phyloP scores from a whole-genome alignment of 257 asterid species.

The Fraxinus americana region DNA sequence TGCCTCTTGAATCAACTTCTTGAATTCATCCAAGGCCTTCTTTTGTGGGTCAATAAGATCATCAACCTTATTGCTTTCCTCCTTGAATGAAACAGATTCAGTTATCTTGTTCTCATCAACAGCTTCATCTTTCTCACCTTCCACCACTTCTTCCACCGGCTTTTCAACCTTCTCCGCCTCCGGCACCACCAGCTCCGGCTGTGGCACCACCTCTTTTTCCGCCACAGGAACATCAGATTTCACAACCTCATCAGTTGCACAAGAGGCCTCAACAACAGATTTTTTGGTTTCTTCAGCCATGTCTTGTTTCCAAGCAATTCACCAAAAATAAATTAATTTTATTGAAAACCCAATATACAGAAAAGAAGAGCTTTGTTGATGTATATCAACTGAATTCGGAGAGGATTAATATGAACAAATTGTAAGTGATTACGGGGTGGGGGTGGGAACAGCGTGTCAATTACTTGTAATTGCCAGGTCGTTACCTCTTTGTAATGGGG shows the following conservation, averaged over 20 bases:
- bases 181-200: slow-evolving; percentile 20
- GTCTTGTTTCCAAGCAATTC: not conserved
- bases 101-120: slow-evolving; percentile 39
- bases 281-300: slow-evolving; percentile 52
- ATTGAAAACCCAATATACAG: not conserved
- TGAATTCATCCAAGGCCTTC: slow-evolving; percentile 90
- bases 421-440: not conserved
- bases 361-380: not conserved
- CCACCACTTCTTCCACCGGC: no score
- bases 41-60: slow-evolving; percentile 88
- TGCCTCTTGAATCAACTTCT: slow-evolving; percentile 66
- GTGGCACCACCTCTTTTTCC: slow-evolving; percentile 23
- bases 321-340: not conserved
- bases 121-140: slow-evolving; percentile 33
- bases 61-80: slow-evolving; percentile 85
- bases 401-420: not conserved
- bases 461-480: slow-evolving; percentile 1
- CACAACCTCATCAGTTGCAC: slow-evolving; percentile 27
- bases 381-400: not conserved
- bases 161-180: slow-evolving; percentile 22
- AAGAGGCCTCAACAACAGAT: slow-evolving; percentile 27
- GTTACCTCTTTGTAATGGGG: slow-evolving; percentile 14
- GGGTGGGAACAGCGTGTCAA: not conserved
- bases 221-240: slow-evolving; percentile 34
- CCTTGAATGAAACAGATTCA: slow-evolving; percentile 79